Evolutionary conservation across 257 asterid species (phyloP).

Genomic region (Lavandula angustifolia): DNA sequence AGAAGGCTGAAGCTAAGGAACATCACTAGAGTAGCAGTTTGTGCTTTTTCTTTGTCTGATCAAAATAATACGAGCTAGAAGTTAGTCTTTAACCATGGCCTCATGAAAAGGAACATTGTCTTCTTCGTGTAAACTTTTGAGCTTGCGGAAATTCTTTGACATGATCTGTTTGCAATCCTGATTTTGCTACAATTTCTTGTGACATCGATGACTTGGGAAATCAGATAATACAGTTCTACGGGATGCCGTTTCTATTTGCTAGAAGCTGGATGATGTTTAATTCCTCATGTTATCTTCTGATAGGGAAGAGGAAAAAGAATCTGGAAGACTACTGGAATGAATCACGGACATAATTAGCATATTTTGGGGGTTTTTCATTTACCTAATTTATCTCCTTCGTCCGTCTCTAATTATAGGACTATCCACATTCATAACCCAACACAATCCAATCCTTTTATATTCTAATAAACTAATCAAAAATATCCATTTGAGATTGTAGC

Average conservation of each 20-base stretch:
- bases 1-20: conserved; percentile 50
- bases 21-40: conserved; percentile 36
- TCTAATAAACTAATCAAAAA: no score
- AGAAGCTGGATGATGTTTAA: no score
- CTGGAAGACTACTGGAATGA: no score
- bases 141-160: conserved; percentile 16
- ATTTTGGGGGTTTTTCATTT: no score
- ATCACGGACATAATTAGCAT: no score
- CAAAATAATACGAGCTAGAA: conserved; percentile 35
- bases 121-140: conserved; percentile 12
- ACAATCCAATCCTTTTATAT: no score
- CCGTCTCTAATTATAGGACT: no score
- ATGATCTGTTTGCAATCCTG: conserved; percentile 19
- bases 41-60: conserved; percentile 2
- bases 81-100: conserved; percentile 15
- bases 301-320: no score
- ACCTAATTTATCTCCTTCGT: background rate
- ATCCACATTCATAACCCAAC: no score
- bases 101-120: conserved; percentile 16
- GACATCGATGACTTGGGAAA: conserved; percentile 16
- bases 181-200: conserved; percentile 24
- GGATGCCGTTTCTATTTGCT: background rate
- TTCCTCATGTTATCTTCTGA: no score
- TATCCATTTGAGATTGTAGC: no score
- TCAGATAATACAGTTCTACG: conserved; percentile 20